Conservation (phyloP, 2,329 filamentous ascomycete genomes). For the Neodidymelliopsis sp. region DNA sequence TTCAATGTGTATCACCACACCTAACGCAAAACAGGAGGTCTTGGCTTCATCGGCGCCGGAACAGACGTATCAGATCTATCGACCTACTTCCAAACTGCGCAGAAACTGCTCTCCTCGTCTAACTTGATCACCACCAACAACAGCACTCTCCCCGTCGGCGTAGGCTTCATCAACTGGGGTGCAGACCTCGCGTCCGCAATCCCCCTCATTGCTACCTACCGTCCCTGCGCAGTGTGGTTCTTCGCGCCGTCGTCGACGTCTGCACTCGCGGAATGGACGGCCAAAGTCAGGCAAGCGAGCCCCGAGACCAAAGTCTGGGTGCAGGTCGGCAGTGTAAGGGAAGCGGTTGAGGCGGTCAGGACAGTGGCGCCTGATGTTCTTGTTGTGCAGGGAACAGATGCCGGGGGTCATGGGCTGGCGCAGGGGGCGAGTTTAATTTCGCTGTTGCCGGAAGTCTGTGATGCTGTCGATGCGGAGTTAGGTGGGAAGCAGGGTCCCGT, state of each 20-base stretch:
- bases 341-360: conserved; percentile 59
- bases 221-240: conserved; percentile 70
- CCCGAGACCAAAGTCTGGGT: conserved; percentile 62
- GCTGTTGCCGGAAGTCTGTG: conserved; percentile 65
- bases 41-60: conserved; percentile 57
- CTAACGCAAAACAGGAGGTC: too few species aligned
- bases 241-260: conserved; percentile 64
- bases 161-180: conserved; percentile 67
- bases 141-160: conserved; percentile 58
- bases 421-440: conserved; percentile 63
- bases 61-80: conserved; percentile 50
- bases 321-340: conserved; percentile 67
- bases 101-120: conserved; percentile 29
- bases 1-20: not conserved
- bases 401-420: conserved; percentile 69
- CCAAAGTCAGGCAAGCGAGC: conserved; percentile 41
- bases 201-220: conserved; percentile 61
- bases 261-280: conserved; percentile 46
- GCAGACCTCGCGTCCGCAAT: conserved; percentile 55
- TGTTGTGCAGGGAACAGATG: conserved; percentile 69
- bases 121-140: not conserved
- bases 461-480: conserved; percentile 51
- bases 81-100: conserved; percentile 36
- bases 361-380: conserved; percentile 63
- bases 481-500: conserved; percentile 42